Evolutionary conservation across 805 yeast genomes (phyloP), one percentile per base, ranked within the genome.

Genomic region (Candida nonsorbophila): DNA sequence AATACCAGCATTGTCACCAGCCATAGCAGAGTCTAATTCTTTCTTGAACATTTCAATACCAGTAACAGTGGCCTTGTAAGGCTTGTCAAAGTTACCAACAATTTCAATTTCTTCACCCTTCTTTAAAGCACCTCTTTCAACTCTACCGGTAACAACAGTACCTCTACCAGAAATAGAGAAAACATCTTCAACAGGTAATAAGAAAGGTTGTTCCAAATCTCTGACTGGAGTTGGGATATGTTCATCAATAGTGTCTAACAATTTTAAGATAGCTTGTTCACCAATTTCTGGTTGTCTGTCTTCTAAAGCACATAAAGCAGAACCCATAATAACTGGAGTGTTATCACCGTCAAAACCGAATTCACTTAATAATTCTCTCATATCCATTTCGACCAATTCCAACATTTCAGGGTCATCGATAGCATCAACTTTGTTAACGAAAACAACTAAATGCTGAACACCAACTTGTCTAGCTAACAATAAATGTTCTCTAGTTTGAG

Each of bases 1-100:
- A 50, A 92, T 78, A 69, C 98, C 98, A 60, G 95, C 94, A 66
- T 94, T 92, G 71, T 92, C 98, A 74, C 98, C 98, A 55, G 96
- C 98, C 80, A 83, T 83, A 45, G 97, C 97, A 52, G 79, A 74
- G 68, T 88, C 97, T 53, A 92, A 79, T 63, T 92, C 97, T 77
- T 92, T 92, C 79, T 87, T 88, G 80, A 92, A 92, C 97, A 88
- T 90, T 76, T 92, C 98, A 55, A 92, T 86, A 69, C 97, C 97
- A 34, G 98, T 92, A 42, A 88, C 97, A 41, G 83, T 85, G 49
- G 97, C 79, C 79, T 87, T 90, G 63, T 84, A 61, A 45, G 94
- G 90, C 57, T 77, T 76, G 49, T 79, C 78, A 67, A 82, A 79
- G 75, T 72, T 76, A 56, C 98, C 98, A 41, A 92, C 96, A 58